These are phyloP conservation scores for Phytophthora hibernalis DNA, from an alignment of 352 stramenopile species.

Conservation along the genomic window DNA sequence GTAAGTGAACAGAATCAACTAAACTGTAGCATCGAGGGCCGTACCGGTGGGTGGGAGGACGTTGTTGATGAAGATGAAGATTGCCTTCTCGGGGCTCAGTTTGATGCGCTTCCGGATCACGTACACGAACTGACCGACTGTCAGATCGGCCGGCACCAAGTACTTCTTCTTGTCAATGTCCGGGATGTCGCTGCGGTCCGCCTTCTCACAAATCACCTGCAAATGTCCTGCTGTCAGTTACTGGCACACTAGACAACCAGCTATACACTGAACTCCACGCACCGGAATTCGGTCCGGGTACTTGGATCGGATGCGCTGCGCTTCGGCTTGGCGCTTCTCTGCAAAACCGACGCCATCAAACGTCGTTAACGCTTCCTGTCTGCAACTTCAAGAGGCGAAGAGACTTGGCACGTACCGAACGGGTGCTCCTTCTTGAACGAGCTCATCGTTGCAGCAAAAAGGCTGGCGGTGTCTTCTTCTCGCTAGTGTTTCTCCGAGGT, in stretches of 20 bases:
- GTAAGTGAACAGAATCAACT: constrained; percentile 9
- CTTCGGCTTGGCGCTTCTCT: constrained; percentile 98
- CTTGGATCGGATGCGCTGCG: constrained; percentile 98
- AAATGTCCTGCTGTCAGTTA: constrained; percentile 3
- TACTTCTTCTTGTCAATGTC: constrained; percentile 99
- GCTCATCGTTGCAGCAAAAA: constrained; percentile 63
- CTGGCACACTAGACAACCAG: neutral
- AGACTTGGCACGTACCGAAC: constrained; percentile 63
- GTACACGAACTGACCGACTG: constrained; percentile 99
- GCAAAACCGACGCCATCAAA: constrained; percentile 25
- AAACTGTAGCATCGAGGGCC: neutral
- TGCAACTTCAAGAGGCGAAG: neutral
- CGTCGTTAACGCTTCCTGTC: constrained; percentile 16
- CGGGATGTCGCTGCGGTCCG: constrained; percentile 97
- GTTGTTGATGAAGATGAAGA: constrained; percentile 99
- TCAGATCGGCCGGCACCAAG: constrained; percentile 97
- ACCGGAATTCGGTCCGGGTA: constrained; percentile 99
- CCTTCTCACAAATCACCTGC: constrained; percentile 94
- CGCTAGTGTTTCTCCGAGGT: constrained; percentile 22
- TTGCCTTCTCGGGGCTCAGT: constrained; percentile 96
- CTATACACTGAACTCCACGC: constrained; percentile 5
- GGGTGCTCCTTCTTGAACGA: constrained; percentile 93
- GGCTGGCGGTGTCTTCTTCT: constrained; percentile 21
- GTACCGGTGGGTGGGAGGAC: constrained; percentile 95
- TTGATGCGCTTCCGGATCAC: constrained; percentile 99